A percentile compares a stretch with the other conserved stretches of the same genome.
Evolutionary conservation across 768 basidiomycete species (phyloP).

Genomic region (Boletus vermiculosoides): DNA sequence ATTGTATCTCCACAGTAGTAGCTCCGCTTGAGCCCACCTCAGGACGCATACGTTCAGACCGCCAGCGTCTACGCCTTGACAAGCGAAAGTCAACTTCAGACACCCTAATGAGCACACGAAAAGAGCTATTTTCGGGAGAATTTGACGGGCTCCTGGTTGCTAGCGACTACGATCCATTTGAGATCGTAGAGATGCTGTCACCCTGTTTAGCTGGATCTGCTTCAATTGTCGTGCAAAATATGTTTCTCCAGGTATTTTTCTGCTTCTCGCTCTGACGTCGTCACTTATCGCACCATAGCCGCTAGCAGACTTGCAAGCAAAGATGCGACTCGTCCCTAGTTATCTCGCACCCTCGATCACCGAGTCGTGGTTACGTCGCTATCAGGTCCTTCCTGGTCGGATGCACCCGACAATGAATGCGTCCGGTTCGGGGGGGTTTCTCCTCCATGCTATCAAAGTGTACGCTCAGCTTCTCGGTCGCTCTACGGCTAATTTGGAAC

Average conservation of each 20-base stretch:
- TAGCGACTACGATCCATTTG: slow-evolving; percentile 81
- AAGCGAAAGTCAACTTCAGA: slow-evolving; percentile 77
- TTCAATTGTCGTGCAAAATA: slow-evolving; percentile 83
- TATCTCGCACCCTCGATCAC: slow-evolving; percentile 79
- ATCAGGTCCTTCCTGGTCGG: slow-evolving; percentile 95
- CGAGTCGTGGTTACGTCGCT: slow-evolving; percentile 84
- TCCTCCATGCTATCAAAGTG: slow-evolving; percentile 88
- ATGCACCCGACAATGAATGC: slow-evolving; percentile 95
- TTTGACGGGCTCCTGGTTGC: slow-evolving; percentile 90
- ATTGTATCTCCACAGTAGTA: slow-evolving; percentile 41
- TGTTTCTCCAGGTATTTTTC: slow-evolving; percentile 62
- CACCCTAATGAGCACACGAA: slow-evolving; percentile 57
- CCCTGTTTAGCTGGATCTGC: slow-evolving; percentile 85
- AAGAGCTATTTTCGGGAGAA: slow-evolving; percentile 81
- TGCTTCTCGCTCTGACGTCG: not conserved
- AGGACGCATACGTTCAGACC: slow-evolving; percentile 65
- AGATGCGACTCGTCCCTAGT: slow-evolving; percentile 59
- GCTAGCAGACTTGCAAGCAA: slow-evolving; percentile 73
- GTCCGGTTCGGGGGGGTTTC: slow-evolving; percentile 84
- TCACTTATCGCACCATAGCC: slow-evolving; percentile 42
- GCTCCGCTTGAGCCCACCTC: slow-evolving; percentile 57
- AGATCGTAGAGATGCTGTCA: slow-evolving; percentile 69
- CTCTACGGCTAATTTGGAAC: not conserved
- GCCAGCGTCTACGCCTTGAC: slow-evolving; percentile 65
- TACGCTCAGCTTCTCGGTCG: slow-evolving; percentile 34